Conservation (phyloP, 306 rosid genomes). For the Fragaria vesca region DNA sequence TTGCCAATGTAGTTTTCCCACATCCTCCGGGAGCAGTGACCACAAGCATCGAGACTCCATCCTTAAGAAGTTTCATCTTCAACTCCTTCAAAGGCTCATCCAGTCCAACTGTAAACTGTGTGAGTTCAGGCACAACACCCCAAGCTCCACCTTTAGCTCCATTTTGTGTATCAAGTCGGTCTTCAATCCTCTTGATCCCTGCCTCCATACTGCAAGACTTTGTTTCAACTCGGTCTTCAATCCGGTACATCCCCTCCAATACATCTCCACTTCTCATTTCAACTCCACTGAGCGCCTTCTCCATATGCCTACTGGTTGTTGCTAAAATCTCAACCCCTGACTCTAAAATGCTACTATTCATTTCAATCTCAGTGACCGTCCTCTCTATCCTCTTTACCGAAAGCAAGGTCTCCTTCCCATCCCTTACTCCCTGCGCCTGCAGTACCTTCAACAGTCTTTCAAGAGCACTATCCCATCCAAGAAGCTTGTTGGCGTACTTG, state of each 20-base stretch:
- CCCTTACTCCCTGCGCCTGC: constrained; percentile 25
- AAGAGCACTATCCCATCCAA: constrained; percentile 27
- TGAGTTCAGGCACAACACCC: constrained; percentile 40
- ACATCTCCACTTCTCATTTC: neutral
- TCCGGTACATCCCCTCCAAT: neutral
- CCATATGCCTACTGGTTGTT: neutral
- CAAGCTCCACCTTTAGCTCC: neutral
- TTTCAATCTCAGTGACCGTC: neutral
- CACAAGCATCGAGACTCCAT: constrained; percentile 30
- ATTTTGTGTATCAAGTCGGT: neutral
- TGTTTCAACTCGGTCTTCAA: neutral
- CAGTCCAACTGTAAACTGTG: constrained; percentile 44
- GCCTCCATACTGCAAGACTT: neutral
- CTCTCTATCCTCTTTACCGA: neutral
- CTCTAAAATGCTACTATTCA: neutral
- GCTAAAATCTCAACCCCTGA: neutral
- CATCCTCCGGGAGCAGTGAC: constrained; percentile 21
- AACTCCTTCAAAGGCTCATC: constrained; percentile 45
- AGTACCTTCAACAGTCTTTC: constrained; percentile 5
- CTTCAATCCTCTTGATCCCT: neutral
- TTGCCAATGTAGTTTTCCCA: constrained; percentile 7
- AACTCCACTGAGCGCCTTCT: neutral
- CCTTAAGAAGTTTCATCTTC: constrained; percentile 39
- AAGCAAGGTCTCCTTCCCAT: neutral
- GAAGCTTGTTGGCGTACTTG: constrained; percentile 28